A percentile compares a stretch with the other conserved stretches of the same genome.
phyloP scores from a whole-genome alignment of 768 basidiomycete species.

The Lactifluus volemus region DNA sequence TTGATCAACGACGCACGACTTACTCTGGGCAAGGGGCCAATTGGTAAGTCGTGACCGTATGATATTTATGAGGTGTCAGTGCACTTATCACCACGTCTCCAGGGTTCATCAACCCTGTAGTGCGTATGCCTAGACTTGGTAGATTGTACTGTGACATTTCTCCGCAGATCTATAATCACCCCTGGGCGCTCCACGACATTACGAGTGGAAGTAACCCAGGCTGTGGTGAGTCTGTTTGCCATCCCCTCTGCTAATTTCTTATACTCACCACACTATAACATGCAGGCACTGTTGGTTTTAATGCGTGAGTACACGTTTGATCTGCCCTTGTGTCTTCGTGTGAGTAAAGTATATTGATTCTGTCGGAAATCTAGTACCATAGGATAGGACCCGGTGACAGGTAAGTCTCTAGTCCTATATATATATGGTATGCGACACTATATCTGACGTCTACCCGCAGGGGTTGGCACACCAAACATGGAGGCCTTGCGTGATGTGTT shows the following conservation, averaged over 20 bases:
- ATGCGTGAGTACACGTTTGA: background rate
- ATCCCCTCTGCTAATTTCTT: background rate
- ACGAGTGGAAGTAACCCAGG: slow-evolving; percentile 4
- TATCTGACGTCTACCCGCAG: background rate
- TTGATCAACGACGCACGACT: slow-evolving; percentile 32
- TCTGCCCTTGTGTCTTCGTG: background rate
- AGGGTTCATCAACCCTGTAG: slow-evolving; percentile 8
- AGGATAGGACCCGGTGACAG: slow-evolving; percentile 13
- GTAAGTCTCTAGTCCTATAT: background rate
- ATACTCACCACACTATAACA: background rate
- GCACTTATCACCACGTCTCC: background rate
- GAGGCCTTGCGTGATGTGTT: too few relatives aligned
- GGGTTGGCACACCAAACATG: slow-evolving; percentile 5
- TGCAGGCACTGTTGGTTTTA: slow-evolving; percentile 4
- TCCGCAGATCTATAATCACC: background rate
- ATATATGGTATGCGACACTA: too few relatives aligned
- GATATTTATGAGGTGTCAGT: background rate
- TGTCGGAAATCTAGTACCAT: background rate
- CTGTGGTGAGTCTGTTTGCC: background rate
- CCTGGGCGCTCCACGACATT: slow-evolving; percentile 1
- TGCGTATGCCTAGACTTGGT: background rate
- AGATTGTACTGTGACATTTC: background rate
- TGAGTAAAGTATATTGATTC: background rate
- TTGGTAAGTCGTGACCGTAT: background rate
- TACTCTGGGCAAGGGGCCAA: slow-evolving; percentile 21